Evolutionary conservation across 2,329 filamentous ascomycete genomes (phyloP).

Genomic region (Drechslerella dactyloides): DNA sequence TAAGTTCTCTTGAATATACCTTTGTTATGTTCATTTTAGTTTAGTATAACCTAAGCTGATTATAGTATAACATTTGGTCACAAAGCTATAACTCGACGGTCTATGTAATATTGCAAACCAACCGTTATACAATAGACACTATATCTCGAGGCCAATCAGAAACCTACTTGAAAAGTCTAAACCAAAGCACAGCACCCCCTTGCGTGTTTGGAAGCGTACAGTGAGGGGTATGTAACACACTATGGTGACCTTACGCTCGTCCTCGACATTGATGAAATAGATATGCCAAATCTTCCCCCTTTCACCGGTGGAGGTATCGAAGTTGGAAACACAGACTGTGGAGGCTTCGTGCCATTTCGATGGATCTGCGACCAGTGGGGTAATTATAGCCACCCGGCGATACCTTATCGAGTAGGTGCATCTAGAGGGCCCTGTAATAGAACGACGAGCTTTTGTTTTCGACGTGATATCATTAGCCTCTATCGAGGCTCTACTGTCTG

Average conservation of each 20-base stretch:
- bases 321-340: not conserved
- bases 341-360: not conserved
- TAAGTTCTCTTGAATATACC: too few species aligned
- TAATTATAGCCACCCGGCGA: too few species aligned
- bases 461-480: not conserved
- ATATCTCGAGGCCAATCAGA: not conserved
- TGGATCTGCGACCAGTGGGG: constrained; percentile 3
- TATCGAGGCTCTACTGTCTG: not conserved
- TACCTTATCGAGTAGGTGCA: too few species aligned
- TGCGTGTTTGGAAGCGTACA: constrained; percentile 1
- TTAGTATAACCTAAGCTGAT: constrained; percentile 9
- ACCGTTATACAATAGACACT: not conserved
- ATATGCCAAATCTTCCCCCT: not conserved
- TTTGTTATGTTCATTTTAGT: too few species aligned
- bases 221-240: not conserved
- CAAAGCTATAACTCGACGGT: constrained; percentile 3
- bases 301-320: not conserved
- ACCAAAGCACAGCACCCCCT: too few species aligned
- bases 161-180: not conserved
- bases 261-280: not conserved
- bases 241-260: not conserved
- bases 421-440: too few species aligned
- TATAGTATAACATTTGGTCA: not conserved
- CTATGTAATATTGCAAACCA: not conserved
- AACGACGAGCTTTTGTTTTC: too few species aligned